Base-by-base conservation (phyloP, 1,284 basidiomycete species). In the Naganishia albida region DNA sequence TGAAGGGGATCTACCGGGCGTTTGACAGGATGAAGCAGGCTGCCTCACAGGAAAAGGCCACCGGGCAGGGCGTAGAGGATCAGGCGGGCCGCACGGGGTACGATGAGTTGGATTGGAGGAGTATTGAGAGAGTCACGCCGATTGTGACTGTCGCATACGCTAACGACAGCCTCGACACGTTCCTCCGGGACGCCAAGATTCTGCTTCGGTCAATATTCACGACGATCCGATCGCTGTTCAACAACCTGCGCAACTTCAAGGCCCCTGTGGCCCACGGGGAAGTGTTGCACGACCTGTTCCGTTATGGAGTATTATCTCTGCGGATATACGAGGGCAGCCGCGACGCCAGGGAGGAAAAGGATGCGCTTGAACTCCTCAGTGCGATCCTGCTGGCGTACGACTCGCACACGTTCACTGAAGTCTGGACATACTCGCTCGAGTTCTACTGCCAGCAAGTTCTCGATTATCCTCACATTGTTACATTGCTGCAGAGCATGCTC, bases 191-290 rank as follows among this genome's bases (percentile, higher is more conserved):
- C 72, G 89, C 88, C 46, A 88, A 93, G 43, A 85, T 88, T 67
- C 83, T 99, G 25, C 90, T 93, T 77, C 88, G 93, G 68, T 91
- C 93, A 16, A 83, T 99, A 53, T 83, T 97, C 16, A 93, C 93
- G 71, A 93, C 91, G 7, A 89, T 97, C 78, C 89, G 94, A 62
- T 88, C 89, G 1, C 87, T 90, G 68, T 83, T 99, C 13, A 82
- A 84, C 28, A 86, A 87, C 26, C 82, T 98, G 68, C 89, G 89
- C 70, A 90, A 89, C 74, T 86, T 87, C 68, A 89, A 92, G 25
- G 87, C 86, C 7, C 89, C 91, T 2, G 71, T 73, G 23, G 75
- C 77, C 0, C 91, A 98, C 71, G 93, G 93, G n/a, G 87, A 88
- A 39, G 81, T 92, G 30, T 87, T 98, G 67, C 88, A 90, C 64